phyloP scores from a whole-genome alignment of 106 monocot species.

The Posidonia australis region DNA sequence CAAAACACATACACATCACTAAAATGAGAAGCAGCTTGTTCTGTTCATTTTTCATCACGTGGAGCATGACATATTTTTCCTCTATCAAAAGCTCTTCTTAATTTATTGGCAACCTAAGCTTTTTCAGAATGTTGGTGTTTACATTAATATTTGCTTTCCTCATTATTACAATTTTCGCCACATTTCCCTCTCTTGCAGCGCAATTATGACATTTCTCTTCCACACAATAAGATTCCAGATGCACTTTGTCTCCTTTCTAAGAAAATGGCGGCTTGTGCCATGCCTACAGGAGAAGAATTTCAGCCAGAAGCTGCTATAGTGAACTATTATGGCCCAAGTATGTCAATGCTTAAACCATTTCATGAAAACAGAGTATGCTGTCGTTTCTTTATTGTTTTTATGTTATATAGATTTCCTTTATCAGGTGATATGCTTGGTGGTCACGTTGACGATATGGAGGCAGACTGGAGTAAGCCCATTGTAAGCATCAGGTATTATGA shows the following conservation, averaged over 20 bases:
- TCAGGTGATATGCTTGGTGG: conserved; percentile 99
- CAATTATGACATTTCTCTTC: conserved; percentile 74
- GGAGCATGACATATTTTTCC: too few species aligned
- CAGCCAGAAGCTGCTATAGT: conserved; percentile 90
- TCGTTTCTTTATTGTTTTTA: neutral
- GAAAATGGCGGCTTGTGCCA: conserved; percentile 75
- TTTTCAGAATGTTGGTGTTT: too few species aligned
- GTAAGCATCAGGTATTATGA: conserved; percentile 81
- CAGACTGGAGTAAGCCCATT: conserved; percentile 92
- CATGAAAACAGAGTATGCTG: neutral
- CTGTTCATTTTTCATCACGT: too few species aligned
- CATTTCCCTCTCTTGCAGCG: conserved; percentile 34
- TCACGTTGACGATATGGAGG: conserved; percentile 96
- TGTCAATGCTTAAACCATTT: conserved; percentile 5
- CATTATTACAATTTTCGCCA: neutral
- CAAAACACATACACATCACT: too few species aligned
- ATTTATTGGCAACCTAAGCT: too few species aligned
- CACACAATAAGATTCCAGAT: conserved; percentile 77
- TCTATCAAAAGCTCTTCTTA: too few species aligned
- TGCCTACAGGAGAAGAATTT: conserved; percentile 68
- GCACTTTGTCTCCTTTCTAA: conserved; percentile 56
- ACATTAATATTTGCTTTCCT: too few species aligned
- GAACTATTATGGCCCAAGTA: conserved; percentile 94
- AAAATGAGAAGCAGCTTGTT: too few species aligned
- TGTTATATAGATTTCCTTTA: neutral